Percentiles rank a stretch among this genome's conserved stretches.
Evolutionary conservation across 148 eudicot genomes (phyloP).

Genomic region (Hydrangea macrophylla): DNA sequence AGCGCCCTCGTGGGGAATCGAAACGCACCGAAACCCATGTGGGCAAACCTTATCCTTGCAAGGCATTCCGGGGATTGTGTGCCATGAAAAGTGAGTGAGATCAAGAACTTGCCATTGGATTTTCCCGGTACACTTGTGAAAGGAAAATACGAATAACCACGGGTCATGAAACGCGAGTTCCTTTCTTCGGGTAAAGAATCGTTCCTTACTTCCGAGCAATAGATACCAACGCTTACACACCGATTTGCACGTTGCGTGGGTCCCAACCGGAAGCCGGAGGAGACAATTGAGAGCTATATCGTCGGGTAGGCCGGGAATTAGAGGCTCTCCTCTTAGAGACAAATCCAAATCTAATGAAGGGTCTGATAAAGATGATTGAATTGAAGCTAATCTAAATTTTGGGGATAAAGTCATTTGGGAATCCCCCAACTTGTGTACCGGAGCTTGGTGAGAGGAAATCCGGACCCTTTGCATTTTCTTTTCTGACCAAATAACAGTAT

Average conservation of each 20-base stretch:
- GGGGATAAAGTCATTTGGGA: constrained; percentile 73
- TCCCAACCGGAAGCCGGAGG: constrained; percentile 63
- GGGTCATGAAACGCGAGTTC: constrained; percentile 72
- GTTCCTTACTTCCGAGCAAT: constrained; percentile 57
- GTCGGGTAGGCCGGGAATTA: constrained; percentile 86
- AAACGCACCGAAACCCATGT: constrained; percentile 72
- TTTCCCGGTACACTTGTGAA: constrained; percentile 72
- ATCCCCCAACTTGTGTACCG: constrained; percentile 77
- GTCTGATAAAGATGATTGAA: constrained; percentile 39
- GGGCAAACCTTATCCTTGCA: constrained; percentile 75
- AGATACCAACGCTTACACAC: constrained; percentile 79
- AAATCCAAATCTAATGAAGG: constrained; percentile 55
- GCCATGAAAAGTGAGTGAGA: constrained; percentile 66
- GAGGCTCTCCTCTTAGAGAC: constrained; percentile 52
- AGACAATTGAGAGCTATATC: constrained; percentile 85
- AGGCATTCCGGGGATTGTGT: constrained; percentile 82
- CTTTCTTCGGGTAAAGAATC: constrained; percentile 65
- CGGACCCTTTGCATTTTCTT: constrained; percentile 70
- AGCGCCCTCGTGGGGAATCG: constrained; percentile 56
- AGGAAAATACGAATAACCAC: constrained; percentile 74
- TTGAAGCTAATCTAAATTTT: constrained; percentile 55
- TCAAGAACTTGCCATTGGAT: constrained; percentile 78
- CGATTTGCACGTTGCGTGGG: constrained; percentile 48
- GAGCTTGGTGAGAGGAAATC: constrained; percentile 60
- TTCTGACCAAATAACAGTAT: not conserved